These are phyloP conservation scores for Coemansia sp. DNA, from an alignment of 192 early-diverging fungal species.

Conservation along the genomic window DNA sequence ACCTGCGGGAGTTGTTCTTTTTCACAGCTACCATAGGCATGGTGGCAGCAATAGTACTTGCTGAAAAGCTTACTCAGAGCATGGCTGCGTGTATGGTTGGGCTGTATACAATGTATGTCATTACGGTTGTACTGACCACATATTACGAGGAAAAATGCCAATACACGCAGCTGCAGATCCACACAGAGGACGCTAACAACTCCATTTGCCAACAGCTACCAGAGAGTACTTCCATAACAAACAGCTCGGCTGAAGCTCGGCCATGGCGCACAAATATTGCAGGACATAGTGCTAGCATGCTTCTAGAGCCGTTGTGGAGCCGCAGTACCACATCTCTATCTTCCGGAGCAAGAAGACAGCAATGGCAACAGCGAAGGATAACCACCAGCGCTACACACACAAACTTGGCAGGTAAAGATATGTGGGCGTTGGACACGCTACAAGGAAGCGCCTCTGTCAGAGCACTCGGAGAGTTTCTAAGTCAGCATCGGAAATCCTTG, in stretches of 20 bases:
- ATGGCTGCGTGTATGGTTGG: constrained; percentile 47
- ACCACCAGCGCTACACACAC: constrained; percentile 13
- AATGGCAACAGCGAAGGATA: constrained; percentile 12
- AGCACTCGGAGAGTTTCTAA: constrained; percentile 37
- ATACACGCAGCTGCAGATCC: neutral
- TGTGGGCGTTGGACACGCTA: constrained; percentile 18
- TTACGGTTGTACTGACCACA: constrained; percentile 47
- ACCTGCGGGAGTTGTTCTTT: constrained; percentile 79
- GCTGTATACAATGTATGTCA: constrained; percentile 46
- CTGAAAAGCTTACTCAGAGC: constrained; percentile 26
- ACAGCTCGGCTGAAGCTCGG: neutral
- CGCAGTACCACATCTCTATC: neutral
- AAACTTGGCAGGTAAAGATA: constrained; percentile 5
- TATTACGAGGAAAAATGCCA: constrained; percentile 39
- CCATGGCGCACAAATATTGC: neutral
- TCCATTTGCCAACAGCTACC: neutral
- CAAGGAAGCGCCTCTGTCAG: constrained; percentile 18
- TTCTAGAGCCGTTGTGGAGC: neutral
- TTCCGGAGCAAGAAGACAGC: neutral
- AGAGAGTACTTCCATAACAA: neutral
- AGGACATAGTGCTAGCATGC: neutral
- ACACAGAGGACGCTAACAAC: neutral
- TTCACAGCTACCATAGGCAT: constrained; percentile 56
- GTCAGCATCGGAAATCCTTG: constrained; percentile 49
- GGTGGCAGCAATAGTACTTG: constrained; percentile 32